These are phyloP conservation scores for Pseudoturritis turrita DNA, from an alignment of 345 rosid genomes.

Conservation along the genomic window DNA sequence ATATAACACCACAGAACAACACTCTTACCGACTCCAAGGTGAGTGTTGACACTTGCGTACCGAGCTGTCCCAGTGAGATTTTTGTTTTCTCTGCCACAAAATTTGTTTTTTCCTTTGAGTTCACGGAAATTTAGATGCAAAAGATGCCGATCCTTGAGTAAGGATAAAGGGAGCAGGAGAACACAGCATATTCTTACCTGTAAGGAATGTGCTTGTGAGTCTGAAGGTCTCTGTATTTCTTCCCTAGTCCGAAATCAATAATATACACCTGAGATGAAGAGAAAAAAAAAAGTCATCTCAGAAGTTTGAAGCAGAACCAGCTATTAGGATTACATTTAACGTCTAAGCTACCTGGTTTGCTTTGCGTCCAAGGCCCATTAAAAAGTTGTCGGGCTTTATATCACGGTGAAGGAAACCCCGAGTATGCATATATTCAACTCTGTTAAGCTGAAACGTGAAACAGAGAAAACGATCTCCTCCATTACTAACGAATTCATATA, in stretches of 20 bases:
- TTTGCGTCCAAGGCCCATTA: conserved; percentile 86
- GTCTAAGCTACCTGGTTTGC: conserved; percentile 60
- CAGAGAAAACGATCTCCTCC: conserved; percentile 8
- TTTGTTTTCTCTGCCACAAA: conserved; percentile 61
- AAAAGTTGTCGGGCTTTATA: conserved; percentile 85
- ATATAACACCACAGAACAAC: conserved; percentile 1
- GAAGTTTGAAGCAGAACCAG: neutral
- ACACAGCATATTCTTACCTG: conserved; percentile 35
- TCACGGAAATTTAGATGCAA: neutral
- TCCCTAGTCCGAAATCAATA: conserved; percentile 80
- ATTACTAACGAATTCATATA: neutral
- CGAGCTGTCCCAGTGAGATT: conserved; percentile 90
- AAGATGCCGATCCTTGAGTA: neutral
- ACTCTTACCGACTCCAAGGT: conserved; percentile 69
- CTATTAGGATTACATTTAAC: neutral
- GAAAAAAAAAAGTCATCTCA: neutral
- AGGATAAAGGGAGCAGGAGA: neutral
- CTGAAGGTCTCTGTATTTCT: conserved; percentile 84
- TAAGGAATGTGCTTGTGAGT: conserved; percentile 86
- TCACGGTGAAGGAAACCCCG: conserved; percentile 87
- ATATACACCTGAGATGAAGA: conserved; percentile 48
- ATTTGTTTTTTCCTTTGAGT: neutral
- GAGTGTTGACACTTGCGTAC: conserved; percentile 87
- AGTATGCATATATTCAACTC: conserved; percentile 77
- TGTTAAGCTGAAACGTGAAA: conserved; percentile 52